Percentiles rank a stretch among this genome's conserved stretches.
These are phyloP conservation scores for Skeletonema tropicum DNA, from an alignment of 108 stramenopile genomes.

Conservation along the genomic window DNA sequence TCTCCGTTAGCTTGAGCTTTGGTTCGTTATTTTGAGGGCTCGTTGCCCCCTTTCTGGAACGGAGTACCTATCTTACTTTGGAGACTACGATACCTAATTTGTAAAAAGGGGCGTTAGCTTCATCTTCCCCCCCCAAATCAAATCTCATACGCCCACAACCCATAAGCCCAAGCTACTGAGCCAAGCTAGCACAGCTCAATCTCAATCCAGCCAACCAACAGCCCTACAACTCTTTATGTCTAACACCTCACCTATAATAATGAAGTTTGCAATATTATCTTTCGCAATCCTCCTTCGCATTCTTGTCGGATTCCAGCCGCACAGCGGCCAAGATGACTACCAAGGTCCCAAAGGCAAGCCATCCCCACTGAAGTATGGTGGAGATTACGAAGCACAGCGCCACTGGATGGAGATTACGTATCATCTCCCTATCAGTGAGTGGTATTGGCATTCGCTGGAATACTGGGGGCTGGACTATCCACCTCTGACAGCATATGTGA, in stretches of 20 bases:
- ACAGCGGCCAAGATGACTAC: conserved; percentile 85
- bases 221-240: no score
- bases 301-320: conserved; percentile 69
- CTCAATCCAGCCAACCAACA: no score
- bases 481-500: conserved; percentile 90
- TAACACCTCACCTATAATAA: neutral
- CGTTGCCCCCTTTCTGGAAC: no score
- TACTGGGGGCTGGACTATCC: conserved; percentile 99
- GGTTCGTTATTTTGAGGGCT: no score
- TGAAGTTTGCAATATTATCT: conserved; percentile 14
- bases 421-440: conserved; percentile 80
- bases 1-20: no score
- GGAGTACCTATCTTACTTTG: no score
- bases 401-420: conserved; percentile 98
- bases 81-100: no score
- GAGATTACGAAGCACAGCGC: conserved; percentile 97
- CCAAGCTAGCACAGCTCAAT: no score
- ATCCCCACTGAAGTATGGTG: conserved; percentile 58
- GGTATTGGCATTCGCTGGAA: conserved; percentile 90
- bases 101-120: no score
- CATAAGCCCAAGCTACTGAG: no score
- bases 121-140: no score
- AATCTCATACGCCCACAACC: no score
- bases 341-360: conserved; percentile 46
- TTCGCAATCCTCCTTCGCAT: conserved; percentile 58